Percentiles rank a stretch among this genome's conserved stretches.
phyloP scores from a whole-genome alignment of 805 yeast species.

The Wickerhamiella vanderwaltii region DNA sequence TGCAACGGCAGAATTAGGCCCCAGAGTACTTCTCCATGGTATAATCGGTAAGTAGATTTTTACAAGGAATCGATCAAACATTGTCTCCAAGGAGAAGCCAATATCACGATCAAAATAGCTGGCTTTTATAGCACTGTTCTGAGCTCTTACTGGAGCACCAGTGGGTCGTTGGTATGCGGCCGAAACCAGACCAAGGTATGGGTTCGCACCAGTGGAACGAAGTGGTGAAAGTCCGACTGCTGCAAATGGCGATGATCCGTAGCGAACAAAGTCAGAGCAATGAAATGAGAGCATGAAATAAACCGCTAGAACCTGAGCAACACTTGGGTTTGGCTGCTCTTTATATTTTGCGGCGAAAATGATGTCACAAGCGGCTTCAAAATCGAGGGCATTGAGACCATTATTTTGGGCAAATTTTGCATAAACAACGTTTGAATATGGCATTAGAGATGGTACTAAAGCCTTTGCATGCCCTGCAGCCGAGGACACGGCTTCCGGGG shows the following conservation, averaged over 20 bases:
- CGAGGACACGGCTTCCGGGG: background rate
- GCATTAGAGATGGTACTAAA: background rate
- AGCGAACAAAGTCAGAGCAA: background rate
- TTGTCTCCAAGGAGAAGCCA: slow-evolving; percentile 1
- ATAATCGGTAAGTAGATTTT: slow-evolving; percentile 4
- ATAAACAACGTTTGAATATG: background rate
- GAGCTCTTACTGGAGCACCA: background rate
- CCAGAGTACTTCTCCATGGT: background rate
- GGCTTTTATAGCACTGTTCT: background rate
- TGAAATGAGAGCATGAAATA: background rate
- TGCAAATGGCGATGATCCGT: background rate
- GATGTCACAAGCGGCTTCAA: background rate
- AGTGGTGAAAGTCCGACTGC: background rate
- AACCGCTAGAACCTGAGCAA: slow-evolving; percentile 2
- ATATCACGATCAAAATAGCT: background rate
- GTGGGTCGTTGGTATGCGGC: too few relatives aligned
- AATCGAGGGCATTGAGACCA: slow-evolving; percentile 5
- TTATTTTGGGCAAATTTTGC: slow-evolving; percentile 1
- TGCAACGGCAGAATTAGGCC: background rate
- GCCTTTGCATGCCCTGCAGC: background rate
- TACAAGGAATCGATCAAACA: slow-evolving; percentile 6
- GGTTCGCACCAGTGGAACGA: background rate
- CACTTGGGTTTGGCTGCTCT: background rate
- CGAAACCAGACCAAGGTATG: background rate
- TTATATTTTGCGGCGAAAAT: background rate